Evolutionary conservation across 345 rosid genomes (phyloP), one percentile per base, ranked within the genome.

Genomic region (Lepidium sativum): DNA sequence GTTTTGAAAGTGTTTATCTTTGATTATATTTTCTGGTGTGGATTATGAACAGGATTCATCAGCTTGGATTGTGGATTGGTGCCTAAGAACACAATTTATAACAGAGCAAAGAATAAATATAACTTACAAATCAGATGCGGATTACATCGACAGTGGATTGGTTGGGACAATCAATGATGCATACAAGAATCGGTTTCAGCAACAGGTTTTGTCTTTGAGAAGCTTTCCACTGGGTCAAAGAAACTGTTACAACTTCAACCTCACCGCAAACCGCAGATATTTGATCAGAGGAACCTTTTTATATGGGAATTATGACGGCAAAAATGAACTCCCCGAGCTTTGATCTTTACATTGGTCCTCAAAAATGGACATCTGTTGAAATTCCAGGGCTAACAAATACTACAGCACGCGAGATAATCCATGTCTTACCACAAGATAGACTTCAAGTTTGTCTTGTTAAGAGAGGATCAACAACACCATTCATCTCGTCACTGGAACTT

Each of bases 401-500:
- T 5, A 1, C 33, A 0, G 17, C 4, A 4, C 0, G 0, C 1
- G 92, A 83, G 65, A 64, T 83, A 2, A 47, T 86, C 5, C 75
- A 86, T 72, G 25, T 63, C 1, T 43, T 77, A 3, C 9, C 53
- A 3, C 55, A 69, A 12, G 59, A 77, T 0, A 12, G 42, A 43
- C 39, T 81, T 15, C 65, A 77, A 47, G 42, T 86, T 23, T 88
- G 92, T 70, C 79, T 81, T 9, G 82, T 81, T 20, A 84, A 88
- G 39, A 54, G 73, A 6, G 73, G 71, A 29, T 1, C 0, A 0
- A 82, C 82, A 0, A 56, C 68, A 14, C 88, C 88, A 4, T 82
- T 86, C 45, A 72, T 84, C 27, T 76, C 84, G 1, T 56, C 79
- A 0, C 44, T 85, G 5, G 88, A 87, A 6, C 16, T 83, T 2